phyloP scores from a whole-genome alignment of 2,329 filamentous ascomycete genomes.

The Rhynchosporium secalis region DNA sequence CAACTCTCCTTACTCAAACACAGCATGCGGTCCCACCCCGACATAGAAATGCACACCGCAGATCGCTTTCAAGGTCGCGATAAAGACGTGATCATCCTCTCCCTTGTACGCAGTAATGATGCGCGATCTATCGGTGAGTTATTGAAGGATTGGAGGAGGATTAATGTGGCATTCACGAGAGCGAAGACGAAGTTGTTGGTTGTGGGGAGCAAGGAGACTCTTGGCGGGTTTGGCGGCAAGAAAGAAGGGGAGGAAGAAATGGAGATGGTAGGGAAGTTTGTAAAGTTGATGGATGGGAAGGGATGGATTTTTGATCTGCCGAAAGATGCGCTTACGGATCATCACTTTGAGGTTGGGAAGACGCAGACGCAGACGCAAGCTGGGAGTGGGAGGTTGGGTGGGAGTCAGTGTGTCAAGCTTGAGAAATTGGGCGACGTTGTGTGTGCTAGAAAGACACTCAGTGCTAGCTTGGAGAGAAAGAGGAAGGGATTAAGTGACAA shows the following conservation, averaged over 20 bases:
- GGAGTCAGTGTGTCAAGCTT: constrained; percentile 1
- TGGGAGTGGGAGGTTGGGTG: constrained; percentile 21
- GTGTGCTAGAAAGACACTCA: background rate
- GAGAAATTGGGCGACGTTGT: constrained; percentile 21
- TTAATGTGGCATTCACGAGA: constrained; percentile 94
- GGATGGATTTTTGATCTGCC: constrained; percentile 81
- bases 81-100: constrained; percentile 88
- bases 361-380: constrained; percentile 55
- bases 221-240: constrained; percentile 59
- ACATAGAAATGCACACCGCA: constrained; percentile 92
- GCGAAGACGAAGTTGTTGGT: constrained; percentile 91
- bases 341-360: constrained; percentile 59
- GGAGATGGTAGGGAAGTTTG: constrained; percentile 75
- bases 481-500: constrained; percentile 23
- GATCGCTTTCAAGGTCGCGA: constrained; percentile 96
- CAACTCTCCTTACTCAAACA: constrained; percentile 84
- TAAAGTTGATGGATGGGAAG: constrained; percentile 72
- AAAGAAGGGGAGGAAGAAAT: constrained; percentile 66
- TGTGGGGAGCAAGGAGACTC: constrained; percentile 76
- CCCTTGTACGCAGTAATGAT: constrained; percentile 84
- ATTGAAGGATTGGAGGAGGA: constrained; percentile 84
- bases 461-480: constrained; percentile 8
- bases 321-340: constrained; percentile 61
- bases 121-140: constrained; percentile 83
- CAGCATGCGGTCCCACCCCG: constrained; percentile 58